Percentiles rank a stretch among this genome's conserved stretches.
Evolutionary conservation across 176 grass and related monocot species (phyloP).

Genomic region (Carex pumila): DNA sequence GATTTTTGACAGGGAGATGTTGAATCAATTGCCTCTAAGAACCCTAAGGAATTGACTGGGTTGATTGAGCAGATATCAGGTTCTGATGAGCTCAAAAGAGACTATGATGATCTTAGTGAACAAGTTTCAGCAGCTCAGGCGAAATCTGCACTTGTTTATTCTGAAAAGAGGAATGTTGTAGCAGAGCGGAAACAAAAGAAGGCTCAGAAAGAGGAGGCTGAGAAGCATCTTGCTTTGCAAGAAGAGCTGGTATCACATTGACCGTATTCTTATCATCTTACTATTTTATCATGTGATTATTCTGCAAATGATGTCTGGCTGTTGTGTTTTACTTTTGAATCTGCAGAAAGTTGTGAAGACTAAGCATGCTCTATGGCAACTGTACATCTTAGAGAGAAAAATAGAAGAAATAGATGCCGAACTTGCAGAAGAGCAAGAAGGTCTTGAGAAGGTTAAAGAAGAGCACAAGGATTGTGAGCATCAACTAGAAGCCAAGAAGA

Average conservation of each 20-base stretch:
- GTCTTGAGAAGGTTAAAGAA: constrained; percentile 56
- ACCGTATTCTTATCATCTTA: not conserved
- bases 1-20: constrained; percentile 63
- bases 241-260: constrained; percentile 48
- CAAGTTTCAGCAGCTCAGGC: constrained; percentile 60
- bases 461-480: constrained; percentile 47
- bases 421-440: constrained; percentile 60
- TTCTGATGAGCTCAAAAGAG: constrained; percentile 82
- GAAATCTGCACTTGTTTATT: constrained; percentile 92
- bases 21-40: constrained; percentile 96
- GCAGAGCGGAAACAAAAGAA: constrained; percentile 99
- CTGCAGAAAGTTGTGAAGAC: constrained; percentile 77
- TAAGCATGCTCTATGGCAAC: constrained; percentile 87
- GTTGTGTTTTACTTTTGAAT: constrained; percentile 7
- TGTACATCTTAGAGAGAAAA: constrained; percentile 77
- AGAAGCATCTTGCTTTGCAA: constrained; percentile 78
- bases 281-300: not conserved
- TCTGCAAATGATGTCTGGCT: not conserved
- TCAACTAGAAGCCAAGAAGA: constrained; percentile 67
- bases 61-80: constrained; percentile 93
- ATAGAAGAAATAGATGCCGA: constrained; percentile 58
- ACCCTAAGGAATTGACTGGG: constrained; percentile 82
- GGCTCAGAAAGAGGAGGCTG: constrained; percentile 88
- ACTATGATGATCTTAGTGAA: constrained; percentile 74
- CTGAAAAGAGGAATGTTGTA: constrained; percentile 84